phyloP scores from a whole-genome alignment of 805 yeast genomes.

The Myxozyma sirexii region DNA sequence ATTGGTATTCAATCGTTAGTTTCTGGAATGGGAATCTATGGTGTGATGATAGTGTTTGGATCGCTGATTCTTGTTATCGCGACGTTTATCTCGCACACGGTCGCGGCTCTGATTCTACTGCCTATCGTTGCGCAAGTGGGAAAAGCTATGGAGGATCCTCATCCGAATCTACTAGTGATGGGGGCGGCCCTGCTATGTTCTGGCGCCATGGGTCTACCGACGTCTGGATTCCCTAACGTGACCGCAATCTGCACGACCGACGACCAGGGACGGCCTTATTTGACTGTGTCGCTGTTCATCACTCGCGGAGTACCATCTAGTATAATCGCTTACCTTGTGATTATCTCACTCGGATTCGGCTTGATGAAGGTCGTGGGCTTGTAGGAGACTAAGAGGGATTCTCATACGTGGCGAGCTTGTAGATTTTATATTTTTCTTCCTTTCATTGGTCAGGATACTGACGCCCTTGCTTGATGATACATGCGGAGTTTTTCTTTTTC shows the following conservation, averaged over 20 bases:
- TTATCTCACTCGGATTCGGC: constrained; percentile 78
- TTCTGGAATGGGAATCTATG: constrained; percentile 68
- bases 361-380: constrained; percentile 64
- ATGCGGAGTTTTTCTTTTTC: not conserved
- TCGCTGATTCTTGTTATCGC: constrained; percentile 80
- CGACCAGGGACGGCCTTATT: constrained; percentile 86
- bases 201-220: constrained; percentile 96
- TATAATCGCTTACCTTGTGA: constrained; percentile 67
- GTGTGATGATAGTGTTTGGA: constrained; percentile 78
- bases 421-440: not conserved
- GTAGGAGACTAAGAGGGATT: constrained; percentile 36
- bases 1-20: constrained; percentile 63
- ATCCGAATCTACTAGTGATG: constrained; percentile 79
- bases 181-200: constrained; percentile 72
- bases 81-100: constrained; percentile 95
- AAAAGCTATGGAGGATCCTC: constrained; percentile 56
- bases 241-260: constrained; percentile 95
- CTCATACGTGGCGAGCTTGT: not conserved
- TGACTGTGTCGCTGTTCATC: constrained; percentile 83
- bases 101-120: constrained; percentile 89
- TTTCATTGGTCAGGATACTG: not conserved
- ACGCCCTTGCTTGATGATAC: not conserved
- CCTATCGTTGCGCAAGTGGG: constrained; percentile 93
- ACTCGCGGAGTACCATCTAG: constrained; percentile 91
- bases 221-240: constrained; percentile 96